Conservation (phyloP, 2,329 filamentous ascomycete species). For the Sporothrix pseudoabietina region DNA sequence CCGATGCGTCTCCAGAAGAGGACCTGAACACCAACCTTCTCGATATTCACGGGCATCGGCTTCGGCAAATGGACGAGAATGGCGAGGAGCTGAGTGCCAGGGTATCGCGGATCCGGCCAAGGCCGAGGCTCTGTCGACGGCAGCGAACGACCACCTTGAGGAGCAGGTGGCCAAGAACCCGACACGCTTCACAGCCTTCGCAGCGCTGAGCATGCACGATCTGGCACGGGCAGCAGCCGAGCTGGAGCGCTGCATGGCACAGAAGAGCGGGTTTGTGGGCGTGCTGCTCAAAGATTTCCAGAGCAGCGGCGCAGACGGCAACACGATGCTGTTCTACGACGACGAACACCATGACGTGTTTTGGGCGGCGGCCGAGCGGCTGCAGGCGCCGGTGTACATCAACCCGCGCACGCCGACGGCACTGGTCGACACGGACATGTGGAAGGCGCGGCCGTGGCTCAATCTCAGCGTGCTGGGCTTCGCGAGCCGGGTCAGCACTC, state of each 20-base stretch:
- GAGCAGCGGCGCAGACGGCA: constrained; percentile 58
- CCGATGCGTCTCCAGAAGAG: constrained; percentile 33
- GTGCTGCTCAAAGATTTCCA: constrained; percentile 65
- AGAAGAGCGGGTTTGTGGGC: constrained; percentile 62
- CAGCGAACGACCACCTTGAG: constrained; percentile 35
- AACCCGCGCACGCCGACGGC: constrained; percentile 63
- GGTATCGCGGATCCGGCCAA: constrained; percentile 32
- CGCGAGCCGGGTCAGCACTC: constrained; percentile 42
- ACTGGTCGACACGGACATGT: constrained; percentile 36
- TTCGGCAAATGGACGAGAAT: constrained; percentile 37
- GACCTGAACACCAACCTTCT: constrained; percentile 36
- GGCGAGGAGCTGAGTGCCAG: constrained; percentile 36
- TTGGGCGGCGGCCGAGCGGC: constrained; percentile 59
- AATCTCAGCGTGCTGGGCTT: constrained; percentile 34
- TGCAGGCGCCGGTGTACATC: constrained; percentile 66
- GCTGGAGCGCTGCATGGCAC: constrained; percentile 54
- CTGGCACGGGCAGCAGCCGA: constrained; percentile 42
- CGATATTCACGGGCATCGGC: constrained; percentile 35
- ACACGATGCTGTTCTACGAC: constrained; percentile 67
- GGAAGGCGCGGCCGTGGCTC: constrained; percentile 29
- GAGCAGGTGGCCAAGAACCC: constrained; percentile 34
- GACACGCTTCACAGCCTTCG: constrained; percentile 34
- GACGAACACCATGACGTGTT: constrained; percentile 62
- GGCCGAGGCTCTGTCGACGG: constrained; percentile 33
- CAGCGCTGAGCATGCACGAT: constrained; percentile 36